A percentile compares a stretch with the other conserved stretches of the same genome.
phyloP scores from a whole-genome alignment of 1,139 yeast genomes.

The Taphrina sp. region DNA sequence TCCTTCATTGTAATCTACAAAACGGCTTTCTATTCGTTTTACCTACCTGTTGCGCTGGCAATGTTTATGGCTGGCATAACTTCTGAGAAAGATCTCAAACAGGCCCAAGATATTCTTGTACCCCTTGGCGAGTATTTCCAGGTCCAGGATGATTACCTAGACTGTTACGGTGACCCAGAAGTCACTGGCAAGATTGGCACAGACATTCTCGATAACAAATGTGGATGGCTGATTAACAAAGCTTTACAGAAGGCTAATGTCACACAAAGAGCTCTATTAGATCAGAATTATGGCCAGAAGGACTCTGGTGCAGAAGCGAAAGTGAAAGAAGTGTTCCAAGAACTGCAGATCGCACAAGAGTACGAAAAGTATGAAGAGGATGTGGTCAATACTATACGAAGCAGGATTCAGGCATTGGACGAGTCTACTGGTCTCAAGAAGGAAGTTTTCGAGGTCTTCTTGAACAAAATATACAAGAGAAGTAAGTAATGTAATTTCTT shows the following conservation, averaged over 20 bases:
- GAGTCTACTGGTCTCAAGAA: slow-evolving; percentile 90
- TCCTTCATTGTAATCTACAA: slow-evolving; percentile 93
- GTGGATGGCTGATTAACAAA: slow-evolving; percentile 95
- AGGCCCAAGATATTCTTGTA: slow-evolving; percentile 80
- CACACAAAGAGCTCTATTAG: slow-evolving; percentile 78
- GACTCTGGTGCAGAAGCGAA: slow-evolving; percentile 64
- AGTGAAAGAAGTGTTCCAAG: slow-evolving; percentile 72
- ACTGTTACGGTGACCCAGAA: slow-evolving; percentile 96
- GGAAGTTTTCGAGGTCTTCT: slow-evolving; percentile 76
- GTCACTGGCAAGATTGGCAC: slow-evolving; percentile 98
- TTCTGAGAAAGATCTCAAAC: slow-evolving; percentile 71
- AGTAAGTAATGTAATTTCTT: slow-evolving; percentile 56
- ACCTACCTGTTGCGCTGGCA: slow-evolving; percentile 94
- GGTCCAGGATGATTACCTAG: slow-evolving; percentile 95
- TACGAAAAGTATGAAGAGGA: slow-evolving; percentile 82
- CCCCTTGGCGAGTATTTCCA: slow-evolving; percentile 99
- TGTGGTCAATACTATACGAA: slow-evolving; percentile 62
- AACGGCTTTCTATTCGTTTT: slow-evolving; percentile 97
- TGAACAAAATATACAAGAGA: slow-evolving; percentile 91
- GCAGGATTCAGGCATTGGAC: slow-evolving; percentile 67
- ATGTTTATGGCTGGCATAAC: slow-evolving; percentile 86
- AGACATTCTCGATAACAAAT: slow-evolving; percentile 96
- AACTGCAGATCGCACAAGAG: slow-evolving; percentile 66
- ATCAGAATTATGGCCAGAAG: slow-evolving; percentile 86
- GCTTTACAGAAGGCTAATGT: slow-evolving; percentile 77